Base-by-base conservation (phyloP, 805 yeast species). In the Teunomyces lycoperdinae region DNA sequence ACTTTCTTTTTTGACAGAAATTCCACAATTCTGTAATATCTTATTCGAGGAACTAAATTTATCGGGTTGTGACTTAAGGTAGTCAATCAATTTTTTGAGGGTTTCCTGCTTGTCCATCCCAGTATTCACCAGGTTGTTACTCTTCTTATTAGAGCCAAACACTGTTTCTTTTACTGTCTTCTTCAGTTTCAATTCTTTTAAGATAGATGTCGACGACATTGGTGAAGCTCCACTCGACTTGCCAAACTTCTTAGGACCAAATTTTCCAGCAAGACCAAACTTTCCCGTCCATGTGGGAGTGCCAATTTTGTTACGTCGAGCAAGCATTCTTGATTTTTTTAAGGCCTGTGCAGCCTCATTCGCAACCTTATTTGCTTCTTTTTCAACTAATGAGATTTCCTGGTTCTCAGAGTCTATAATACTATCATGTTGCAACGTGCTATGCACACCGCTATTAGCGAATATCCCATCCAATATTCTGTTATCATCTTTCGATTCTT, bases 211-310 rank as follows among this genome's bases (percentile, higher is more conserved):
- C 0, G 89, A 83, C 0, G 82, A 60, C 2, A 66, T 44, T 3
- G 54, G 45, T 9, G 48, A 24, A 39, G 27, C 46, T 16, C 33
- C 34, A 24, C 5, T 40, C 20, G 28, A 20, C 31, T 30, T 39
- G 17, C 39, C 31, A 5, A 38, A 29, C 7, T 27, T 28, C 20
- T 43, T 27, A 13, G 44, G 28, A 0, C 68, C 69, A 28, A 73
- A 65, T 54, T 74, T 78, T 1, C 96, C 97, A 0, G 96, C 96
- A 14, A 70, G 64, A 0, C 99, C 99, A 72, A 85, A 89, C 55
- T 80, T 80, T 0, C 99, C 99, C 0, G 99, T 92, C 95, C 97
- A 94, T 0, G 99, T 92, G 0, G 97, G 98, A 0, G 86, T 83
- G 4, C 96, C 96, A 28, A 91, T 73, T 24, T 57, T 62, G 43